Evolutionary conservation across 768 basidiomycete genomes (phyloP), one percentile per base, ranked within the genome.

Genomic region (Lactarius tabidus): DNA sequence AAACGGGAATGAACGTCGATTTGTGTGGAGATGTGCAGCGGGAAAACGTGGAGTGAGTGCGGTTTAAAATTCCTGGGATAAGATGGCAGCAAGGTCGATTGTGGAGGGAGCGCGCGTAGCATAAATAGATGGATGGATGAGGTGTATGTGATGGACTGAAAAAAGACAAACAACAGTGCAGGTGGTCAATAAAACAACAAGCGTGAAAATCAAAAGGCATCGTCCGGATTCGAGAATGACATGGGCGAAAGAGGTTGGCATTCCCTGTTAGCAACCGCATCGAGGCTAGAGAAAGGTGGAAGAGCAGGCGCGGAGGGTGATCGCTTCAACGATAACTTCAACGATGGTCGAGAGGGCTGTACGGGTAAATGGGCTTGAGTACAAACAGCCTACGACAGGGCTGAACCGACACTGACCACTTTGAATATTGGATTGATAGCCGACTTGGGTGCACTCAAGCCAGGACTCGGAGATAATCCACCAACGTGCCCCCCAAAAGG

Each of bases 381-480:
- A 20, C 2, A n/a, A 57, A 23, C 10, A 12, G 3, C 14, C 28
- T 1, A 45, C 18, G n/a, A 48, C 17, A 10, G 23, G 17, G 20
- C 38, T 29, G 12, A 59, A 54, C 7, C 36, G 43, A 63, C 23
- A 85, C 91, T 80, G 78, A 93, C 91, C 80, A 93, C 91, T 84
- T 90, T 88, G 81, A 93, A 93, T 74, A 93, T 92, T 33, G 91
- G 90, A 75, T 93, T 91, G 72, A 92, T 90, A 38, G 81, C 82
- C 54, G 86, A 84, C 72, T 86, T 87, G 41, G 89, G 81, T 18
- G 83, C 84, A 59, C 51, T 64, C 60, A 81, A 76, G 55, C 81
- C 81, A 39, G 88, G 82, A 69, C 84, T 85, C 58, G 87, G 82
- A 20, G 87, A 85, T 71, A 84, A 82, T 55, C 82, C 82, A 68